Evolutionary conservation across 768 basidiomycete species (phyloP).

Genomic region (Tubosaeta sp.): DNA sequence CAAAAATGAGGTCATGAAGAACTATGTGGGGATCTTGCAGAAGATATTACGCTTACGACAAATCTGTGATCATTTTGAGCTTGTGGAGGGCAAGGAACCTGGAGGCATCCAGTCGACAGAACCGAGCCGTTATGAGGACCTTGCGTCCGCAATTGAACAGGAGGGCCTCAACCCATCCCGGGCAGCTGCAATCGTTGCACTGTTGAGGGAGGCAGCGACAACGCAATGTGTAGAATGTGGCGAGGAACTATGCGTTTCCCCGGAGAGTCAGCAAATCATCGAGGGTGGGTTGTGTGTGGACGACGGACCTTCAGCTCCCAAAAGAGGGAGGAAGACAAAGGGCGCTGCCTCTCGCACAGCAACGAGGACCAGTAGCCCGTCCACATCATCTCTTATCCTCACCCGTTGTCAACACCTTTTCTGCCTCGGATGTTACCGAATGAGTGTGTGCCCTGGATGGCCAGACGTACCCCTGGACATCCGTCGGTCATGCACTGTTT

Average conservation of each 20-base stretch:
- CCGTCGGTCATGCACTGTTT: slow-evolving; percentile 70
- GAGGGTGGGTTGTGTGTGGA: slow-evolving; percentile 46
- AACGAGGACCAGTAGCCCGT: slow-evolving; percentile 73
- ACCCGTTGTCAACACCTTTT: slow-evolving; percentile 95
- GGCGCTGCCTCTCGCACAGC: slow-evolving; percentile 55
- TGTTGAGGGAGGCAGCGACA: slow-evolving; percentile 81
- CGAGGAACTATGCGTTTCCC: slow-evolving; percentile 57
- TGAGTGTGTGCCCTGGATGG: slow-evolving; percentile 76
- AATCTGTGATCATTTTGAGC: slow-evolving; percentile 94
- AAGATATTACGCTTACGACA: slow-evolving; percentile 94
- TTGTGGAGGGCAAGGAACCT: slow-evolving; percentile 69
- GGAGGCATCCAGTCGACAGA: slow-evolving; percentile 47
- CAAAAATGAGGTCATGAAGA: slow-evolving; percentile 95
- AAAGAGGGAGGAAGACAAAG: slow-evolving; percentile 54
- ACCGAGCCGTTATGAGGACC: slow-evolving; percentile 64
- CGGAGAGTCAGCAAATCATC: slow-evolving; percentile 37
- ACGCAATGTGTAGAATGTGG: slow-evolving; percentile 90
- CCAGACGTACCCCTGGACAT: slow-evolving; percentile 59
- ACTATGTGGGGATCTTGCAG: slow-evolving; percentile 95
- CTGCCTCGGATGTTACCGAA: slow-evolving; percentile 81
- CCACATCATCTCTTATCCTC: slow-evolving; percentile 60
- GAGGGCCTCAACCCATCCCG: slow-evolving; percentile 75
- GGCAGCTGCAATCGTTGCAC: slow-evolving; percentile 79
- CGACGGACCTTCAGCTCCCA: slow-evolving; percentile 47
- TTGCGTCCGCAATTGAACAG: slow-evolving; percentile 65